Base-by-base conservation (phyloP, 805 yeast species). In the Diddensiella santjacobensis region DNA sequence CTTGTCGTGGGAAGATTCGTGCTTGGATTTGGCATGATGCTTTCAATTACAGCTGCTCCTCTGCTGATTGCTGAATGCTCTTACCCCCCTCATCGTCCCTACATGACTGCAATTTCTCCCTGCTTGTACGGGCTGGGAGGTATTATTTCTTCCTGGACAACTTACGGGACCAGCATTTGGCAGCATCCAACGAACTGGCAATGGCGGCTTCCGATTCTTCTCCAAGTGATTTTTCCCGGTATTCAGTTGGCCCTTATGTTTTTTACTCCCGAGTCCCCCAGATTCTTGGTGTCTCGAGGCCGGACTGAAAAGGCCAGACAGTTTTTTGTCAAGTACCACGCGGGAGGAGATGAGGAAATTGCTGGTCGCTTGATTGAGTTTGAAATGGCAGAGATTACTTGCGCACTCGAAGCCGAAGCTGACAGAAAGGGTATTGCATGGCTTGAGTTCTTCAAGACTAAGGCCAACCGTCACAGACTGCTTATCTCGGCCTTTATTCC, bases 221-320 rank as follows among this genome's bases (percentile, higher is more conserved):
- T 45, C 18, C 44, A 38, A 65, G 71, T 79, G 49, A 52, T 81
- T 24, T 81, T 81, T 58, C 22, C 83, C 48, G 66, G 81, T 42
- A 60, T 82, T 47, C 63, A 82, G 29, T 83, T 87, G 6, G 71
- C 81, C 53, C 67, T 42, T 74, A 78, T 36, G 65, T 87, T 17
- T 33, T 54, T 68, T 49, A 52, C 66, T 23, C 65, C 63, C 30
- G 73, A 70, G 55, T 67, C 72, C 1, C 73, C 73, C n/a, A 59
- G 73, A 44, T 70, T 71, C 71, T 58, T 69, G 10, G 70, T 71
- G 2, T 72, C 77, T 52, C 68, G 76, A 52, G 79, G 67, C 20
- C 67, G 76, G 52, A 77, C 78, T 66, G 61, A 52, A 3, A 78
- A 79, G 38, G 78, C 81, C 20, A 47, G 59, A 18, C 43, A 49